phyloP scores from a whole-genome alignment of 2,329 filamentous ascomycete species.

The Ambrosiella cleistominuta region DNA sequence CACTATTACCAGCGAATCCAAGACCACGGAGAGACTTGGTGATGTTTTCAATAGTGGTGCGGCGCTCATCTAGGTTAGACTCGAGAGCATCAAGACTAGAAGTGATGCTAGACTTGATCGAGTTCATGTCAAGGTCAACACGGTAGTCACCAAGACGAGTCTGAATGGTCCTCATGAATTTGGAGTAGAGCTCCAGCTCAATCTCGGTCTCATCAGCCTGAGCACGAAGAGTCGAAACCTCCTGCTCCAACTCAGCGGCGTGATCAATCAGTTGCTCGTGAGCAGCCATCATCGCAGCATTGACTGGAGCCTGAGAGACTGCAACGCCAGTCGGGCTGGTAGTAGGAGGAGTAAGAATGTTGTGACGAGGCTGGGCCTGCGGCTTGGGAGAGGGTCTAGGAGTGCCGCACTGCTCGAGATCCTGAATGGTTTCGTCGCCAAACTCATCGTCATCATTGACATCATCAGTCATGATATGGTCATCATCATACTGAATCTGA shows the following conservation, averaged over 20 bases:
- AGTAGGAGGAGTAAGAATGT: slow-evolving; percentile 31
- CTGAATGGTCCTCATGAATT: slow-evolving; percentile 23
- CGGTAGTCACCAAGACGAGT: slow-evolving; percentile 19
- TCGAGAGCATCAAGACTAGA: slow-evolving; percentile 25
- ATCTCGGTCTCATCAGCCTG: slow-evolving; percentile 31
- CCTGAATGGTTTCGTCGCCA: slow-evolving; percentile 32
- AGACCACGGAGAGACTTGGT: slow-evolving; percentile 28
- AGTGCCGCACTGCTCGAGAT: slow-evolving; percentile 31
- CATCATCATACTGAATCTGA: slow-evolving; percentile 19
- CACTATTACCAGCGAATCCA: slow-evolving; percentile 33
- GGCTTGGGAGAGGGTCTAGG: slow-evolving; percentile 24
- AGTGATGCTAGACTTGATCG: not conserved
- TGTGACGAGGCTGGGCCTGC: not conserved
- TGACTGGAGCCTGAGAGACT: slow-evolving; percentile 2
- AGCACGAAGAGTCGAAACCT: slow-evolving; percentile 30
- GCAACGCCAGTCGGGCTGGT: slow-evolving; percentile 28
- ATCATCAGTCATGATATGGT: slow-evolving; percentile 15
- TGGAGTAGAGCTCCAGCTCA: slow-evolving; percentile 30
- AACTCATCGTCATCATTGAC: slow-evolving; percentile 24
- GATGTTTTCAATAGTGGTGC: slow-evolving; percentile 28
- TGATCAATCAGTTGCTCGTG: not conserved
- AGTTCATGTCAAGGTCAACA: not conserved
- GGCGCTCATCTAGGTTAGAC: slow-evolving; percentile 23
- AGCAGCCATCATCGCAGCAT: slow-evolving; percentile 1
- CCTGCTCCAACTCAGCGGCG: slow-evolving; percentile 22